Conservation (phyloP, 768 basidiomycete species). For the Gymnopilus dilepis region DNA sequence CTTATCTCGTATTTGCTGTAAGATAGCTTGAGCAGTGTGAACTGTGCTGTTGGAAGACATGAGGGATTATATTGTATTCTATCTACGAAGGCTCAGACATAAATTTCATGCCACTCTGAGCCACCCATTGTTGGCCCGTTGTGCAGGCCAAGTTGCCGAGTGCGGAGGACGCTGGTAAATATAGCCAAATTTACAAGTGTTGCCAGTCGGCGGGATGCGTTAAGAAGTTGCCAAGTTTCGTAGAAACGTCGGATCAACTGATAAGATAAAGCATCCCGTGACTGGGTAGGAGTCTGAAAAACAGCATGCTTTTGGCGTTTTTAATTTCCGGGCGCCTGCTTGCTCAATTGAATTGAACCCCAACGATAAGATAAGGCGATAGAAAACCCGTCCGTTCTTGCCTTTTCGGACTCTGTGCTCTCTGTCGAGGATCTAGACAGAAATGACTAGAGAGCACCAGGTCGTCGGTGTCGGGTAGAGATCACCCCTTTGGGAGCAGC, state of each 20-base stretch:
- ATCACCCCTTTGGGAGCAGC: neutral
- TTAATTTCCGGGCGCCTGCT: slow-evolving; percentile 3
- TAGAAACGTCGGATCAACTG: no score
- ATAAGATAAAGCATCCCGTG: no score
- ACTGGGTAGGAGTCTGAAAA: no score
- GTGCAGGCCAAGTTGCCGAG: no score
- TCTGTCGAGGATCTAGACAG: neutral
- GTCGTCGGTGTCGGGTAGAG: neutral
- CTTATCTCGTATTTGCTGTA: no score
- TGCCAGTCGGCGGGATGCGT: neutral
- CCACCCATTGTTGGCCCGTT: no score
- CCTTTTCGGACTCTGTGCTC: neutral
- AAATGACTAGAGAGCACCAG: neutral
- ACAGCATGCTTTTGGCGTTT: neutral
- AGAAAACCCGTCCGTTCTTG: neutral
- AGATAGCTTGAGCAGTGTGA: no score
- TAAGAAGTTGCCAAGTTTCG: neutral
- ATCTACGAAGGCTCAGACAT: no score
- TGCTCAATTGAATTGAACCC: neutral
- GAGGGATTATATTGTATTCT: no score
- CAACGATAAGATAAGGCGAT: slow-evolving; percentile 4
- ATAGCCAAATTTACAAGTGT: neutral
- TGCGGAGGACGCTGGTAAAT: neutral
- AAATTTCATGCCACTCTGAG: no score
- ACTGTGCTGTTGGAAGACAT: no score